These are phyloP conservation scores for Paulownia fortunei DNA, from an alignment of 257 asterid genomes.

Conservation along the genomic window DNA sequence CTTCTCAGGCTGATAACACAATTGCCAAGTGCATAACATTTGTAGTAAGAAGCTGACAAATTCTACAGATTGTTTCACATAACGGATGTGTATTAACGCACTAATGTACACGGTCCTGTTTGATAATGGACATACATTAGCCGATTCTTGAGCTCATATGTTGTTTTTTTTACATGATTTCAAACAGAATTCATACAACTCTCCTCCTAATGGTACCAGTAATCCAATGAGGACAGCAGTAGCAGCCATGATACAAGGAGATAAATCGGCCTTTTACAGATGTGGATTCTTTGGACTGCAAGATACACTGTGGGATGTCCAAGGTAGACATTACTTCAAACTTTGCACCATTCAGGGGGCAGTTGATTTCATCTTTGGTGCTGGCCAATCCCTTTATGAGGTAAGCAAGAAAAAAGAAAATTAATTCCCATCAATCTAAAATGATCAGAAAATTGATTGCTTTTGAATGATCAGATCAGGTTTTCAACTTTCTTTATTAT, in stretches of 20 bases:
- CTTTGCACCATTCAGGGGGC: conserved; percentile 70
- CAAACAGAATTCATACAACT: conserved; percentile 72
- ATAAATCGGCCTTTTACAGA: conserved; percentile 56
- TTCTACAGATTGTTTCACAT: neutral
- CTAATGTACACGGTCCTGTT: neutral
- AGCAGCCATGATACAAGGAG: conserved; percentile 75
- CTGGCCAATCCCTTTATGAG: conserved; percentile 86
- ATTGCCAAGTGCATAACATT: conserved; percentile 62
- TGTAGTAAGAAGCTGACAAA: conserved; percentile 42
- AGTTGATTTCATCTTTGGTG: conserved; percentile 85
- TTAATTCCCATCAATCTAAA: neutral
- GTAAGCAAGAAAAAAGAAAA: conserved; percentile 30
- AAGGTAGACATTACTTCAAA: conserved; percentile 81
- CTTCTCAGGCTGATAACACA: conserved; percentile 59
- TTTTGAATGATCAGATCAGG: neutral
- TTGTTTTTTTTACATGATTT: neutral
- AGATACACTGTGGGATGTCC: conserved; percentile 84
- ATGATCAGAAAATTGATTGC: neutral
- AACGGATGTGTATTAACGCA: neutral
- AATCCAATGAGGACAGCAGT: conserved; percentile 51
- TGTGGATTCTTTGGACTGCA: conserved; percentile 77
- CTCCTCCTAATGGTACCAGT: conserved; percentile 34
- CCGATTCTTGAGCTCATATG: neutral
- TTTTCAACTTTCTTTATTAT: neutral
- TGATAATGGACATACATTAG: neutral